Conservation (phyloP, 257 asterid species). For the Solanum verrucosum region DNA sequence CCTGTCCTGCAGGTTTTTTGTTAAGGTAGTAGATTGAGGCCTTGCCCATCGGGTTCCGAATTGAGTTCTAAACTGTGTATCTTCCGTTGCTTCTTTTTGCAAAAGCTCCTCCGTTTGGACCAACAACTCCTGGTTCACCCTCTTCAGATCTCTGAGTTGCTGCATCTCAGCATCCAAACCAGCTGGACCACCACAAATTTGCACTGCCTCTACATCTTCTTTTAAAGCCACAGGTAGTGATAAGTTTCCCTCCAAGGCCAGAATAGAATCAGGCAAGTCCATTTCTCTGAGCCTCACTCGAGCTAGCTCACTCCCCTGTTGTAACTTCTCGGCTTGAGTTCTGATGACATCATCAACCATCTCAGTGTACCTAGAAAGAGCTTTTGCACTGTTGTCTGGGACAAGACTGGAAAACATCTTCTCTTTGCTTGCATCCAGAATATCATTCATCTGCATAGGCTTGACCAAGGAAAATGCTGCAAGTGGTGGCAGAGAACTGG, state of each 20-base stretch:
- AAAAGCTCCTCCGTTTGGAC: constrained; percentile 85
- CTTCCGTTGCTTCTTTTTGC: constrained; percentile 90
- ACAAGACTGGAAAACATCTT: constrained; percentile 92
- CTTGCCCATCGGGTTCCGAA: constrained; percentile 96
- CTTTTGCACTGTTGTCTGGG: constrained; percentile 91
- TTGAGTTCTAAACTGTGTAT: constrained; percentile 85
- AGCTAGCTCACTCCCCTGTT: constrained; percentile 96
- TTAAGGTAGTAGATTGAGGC: constrained; percentile 91
- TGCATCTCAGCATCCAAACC: constrained; percentile 88
- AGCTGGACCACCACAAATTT: constrained; percentile 94
- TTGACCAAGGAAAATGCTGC: constrained; percentile 90
- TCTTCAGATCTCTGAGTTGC: constrained; percentile 86
- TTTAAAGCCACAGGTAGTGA: constrained; percentile 54
- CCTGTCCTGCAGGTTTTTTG: constrained; percentile 80
- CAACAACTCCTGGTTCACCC: constrained; percentile 87
- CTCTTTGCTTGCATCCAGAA: constrained; percentile 80
- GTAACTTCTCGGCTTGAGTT: constrained; percentile 95
- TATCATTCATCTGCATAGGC: constrained; percentile 82
- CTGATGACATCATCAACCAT: constrained; percentile 91
- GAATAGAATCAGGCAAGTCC: constrained; percentile 94
- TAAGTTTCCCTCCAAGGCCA: constrained; percentile 78
- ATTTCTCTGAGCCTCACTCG: constrained; percentile 93
- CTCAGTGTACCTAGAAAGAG: constrained; percentile 93
- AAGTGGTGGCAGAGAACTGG: constrained; percentile 75
- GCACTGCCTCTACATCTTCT: constrained; percentile 92